Evolutionary conservation across 805 yeast genomes (phyloP), one percentile per base, ranked within the genome.

Genomic region (Candida orba): DNA sequence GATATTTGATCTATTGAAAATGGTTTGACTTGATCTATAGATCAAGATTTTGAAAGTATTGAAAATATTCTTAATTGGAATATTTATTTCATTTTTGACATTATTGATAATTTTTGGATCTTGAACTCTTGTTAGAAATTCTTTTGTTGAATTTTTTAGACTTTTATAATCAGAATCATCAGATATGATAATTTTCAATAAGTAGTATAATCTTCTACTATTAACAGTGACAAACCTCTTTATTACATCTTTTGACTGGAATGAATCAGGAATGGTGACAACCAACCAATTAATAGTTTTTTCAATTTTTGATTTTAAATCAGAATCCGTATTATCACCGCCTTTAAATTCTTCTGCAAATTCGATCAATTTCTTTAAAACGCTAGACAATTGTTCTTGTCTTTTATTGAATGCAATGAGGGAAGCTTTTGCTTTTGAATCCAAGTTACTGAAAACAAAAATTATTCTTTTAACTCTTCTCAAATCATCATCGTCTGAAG

Each of bases 391-490:
- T 50, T 81, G 81, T 39, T 72, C 70, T 56, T 88, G 96, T 40
- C 95, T 71, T 52, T 71, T 75, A 40, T 76, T 72, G 32, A 86
- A 75, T 0, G 95, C 91, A 46, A 69, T 62, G 52, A 88, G 82
- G 0, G 95, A 76, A 22, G 75, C 68, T 48, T 70, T 69, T 0
- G 90, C 74, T 49, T 78, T 80, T 2, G 71, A 71, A 40, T 79
- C 75, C 23, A 89, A 66, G 31, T 59, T 63, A 1, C 64, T 52
- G 41, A 76, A 63, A 2, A 85, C 67, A 2, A 59, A 60, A 37
- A 84, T 57, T 2, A 85, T 49, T 41, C 93, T 66, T 8, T 63
- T 57, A 0, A 79, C 80, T 44, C 95, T 67, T 30, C 54, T 63
- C 2, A 56, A 49, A 6, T 71, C 59, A 46, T 73, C 70, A 4